Evolutionary conservation across 352 stramenopile species (phyloP).

Genomic region (Pythium myriotylum): DNA sequence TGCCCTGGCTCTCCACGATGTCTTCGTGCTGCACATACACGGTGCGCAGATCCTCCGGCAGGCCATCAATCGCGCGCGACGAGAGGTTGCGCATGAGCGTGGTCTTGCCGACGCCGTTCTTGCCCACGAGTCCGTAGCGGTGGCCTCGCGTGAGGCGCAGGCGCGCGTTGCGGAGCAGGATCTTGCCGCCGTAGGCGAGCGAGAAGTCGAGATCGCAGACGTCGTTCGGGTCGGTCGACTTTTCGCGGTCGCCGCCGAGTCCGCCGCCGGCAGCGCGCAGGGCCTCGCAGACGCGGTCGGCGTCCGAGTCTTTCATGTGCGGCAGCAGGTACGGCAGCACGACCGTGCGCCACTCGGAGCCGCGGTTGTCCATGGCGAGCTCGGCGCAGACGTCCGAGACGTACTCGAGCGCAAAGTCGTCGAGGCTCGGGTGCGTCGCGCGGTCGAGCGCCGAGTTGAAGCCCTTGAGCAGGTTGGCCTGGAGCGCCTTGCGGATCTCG

Average conservation of each 20-base stretch:
- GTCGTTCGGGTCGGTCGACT: slow-evolving; percentile 68
- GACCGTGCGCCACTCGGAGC: slow-evolving; percentile 51
- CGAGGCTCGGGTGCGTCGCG: slow-evolving; percentile 43
- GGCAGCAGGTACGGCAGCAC: slow-evolving; percentile 59
- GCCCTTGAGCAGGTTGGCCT: slow-evolving; percentile 44
- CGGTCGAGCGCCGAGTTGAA: slow-evolving; percentile 53
- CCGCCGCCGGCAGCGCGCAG: slow-evolving; percentile 54
- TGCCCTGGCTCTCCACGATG: slow-evolving; percentile 89
- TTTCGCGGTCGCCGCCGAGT: slow-evolving; percentile 51
- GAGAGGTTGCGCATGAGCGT: slow-evolving; percentile 94
- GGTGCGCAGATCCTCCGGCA: slow-evolving; percentile 92
- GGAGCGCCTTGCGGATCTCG: slow-evolving; percentile 55
- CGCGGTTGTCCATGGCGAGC: slow-evolving; percentile 58
- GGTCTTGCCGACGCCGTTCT: slow-evolving; percentile 97
- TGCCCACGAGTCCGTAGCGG: slow-evolving; percentile 95
- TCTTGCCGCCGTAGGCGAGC: slow-evolving; percentile 88
- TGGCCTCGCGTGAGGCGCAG: slow-evolving; percentile 94
- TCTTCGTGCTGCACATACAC: slow-evolving; percentile 98
- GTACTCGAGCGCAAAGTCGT: slow-evolving; percentile 61
- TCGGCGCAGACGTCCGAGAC: slow-evolving; percentile 66
- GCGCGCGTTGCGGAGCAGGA: slow-evolving; percentile 96
- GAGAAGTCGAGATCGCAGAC: slow-evolving; percentile 77
- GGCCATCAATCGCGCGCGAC: slow-evolving; percentile 88
- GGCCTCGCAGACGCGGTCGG: slow-evolving; percentile 50
- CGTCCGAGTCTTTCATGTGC: slow-evolving; percentile 59